A percentile compares a stretch with the other conserved stretches of the same genome.
phyloP scores from a whole-genome alignment of 2,329 filamentous ascomycete genomes.

The Nannizzia gypsea region DNA sequence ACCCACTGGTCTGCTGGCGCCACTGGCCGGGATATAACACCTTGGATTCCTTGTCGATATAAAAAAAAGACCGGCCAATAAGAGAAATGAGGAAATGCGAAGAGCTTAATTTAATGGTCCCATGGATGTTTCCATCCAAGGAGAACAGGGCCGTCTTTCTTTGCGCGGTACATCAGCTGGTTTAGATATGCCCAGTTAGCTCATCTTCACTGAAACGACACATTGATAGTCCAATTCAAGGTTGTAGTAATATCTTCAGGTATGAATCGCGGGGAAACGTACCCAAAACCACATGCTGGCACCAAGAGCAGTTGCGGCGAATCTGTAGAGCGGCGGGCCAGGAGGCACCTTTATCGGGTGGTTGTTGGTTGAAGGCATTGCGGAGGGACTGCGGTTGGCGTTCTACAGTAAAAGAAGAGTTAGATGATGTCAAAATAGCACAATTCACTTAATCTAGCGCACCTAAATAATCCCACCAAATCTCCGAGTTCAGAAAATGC shows the following conservation, averaged over 20 bases:
- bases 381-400: background rate
- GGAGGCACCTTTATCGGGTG: constrained; percentile 45
- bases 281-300: constrained; percentile 99
- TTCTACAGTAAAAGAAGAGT: background rate
- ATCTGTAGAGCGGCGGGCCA: constrained; percentile 62
- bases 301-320: constrained; percentile 73
- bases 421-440: background rate
- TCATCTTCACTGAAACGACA: background rate
- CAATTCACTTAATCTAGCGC: background rate
- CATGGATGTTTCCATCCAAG: constrained; percentile 93
- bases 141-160: constrained; percentile 85
- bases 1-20: background rate
- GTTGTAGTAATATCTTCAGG: background rate
- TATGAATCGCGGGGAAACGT: constrained; percentile 30
- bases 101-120: constrained; percentile 59
- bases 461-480: constrained; percentile 2
- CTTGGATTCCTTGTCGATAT: background rate
- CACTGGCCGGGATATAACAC: background rate
- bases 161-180: constrained; percentile 89
- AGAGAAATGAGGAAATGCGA: background rate
- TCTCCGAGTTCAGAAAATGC: background rate
- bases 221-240: background rate
- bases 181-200: constrained; percentile 1
- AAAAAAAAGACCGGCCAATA: background rate
- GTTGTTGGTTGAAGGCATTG: constrained; percentile 24